Base-by-base conservation (phyloP, 169 alveolate species). In the Plasmodium billcollinsi region DNA sequence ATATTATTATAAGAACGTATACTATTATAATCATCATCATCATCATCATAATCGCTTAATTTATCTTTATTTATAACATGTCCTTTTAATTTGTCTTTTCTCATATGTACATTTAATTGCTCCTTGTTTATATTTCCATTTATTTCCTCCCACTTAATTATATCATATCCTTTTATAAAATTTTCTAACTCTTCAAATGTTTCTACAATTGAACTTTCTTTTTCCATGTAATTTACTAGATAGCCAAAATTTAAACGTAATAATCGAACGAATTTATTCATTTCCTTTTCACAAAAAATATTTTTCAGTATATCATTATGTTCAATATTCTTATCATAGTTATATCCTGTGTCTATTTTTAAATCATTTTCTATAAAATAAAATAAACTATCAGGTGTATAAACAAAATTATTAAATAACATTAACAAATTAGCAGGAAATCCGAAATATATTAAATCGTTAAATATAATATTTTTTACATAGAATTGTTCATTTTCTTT, bases 401-500 rank as follows among this genome's bases (percentile, higher is more conserved):
- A 45, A 24, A 50, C 62, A 56, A 70, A 86, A 43, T 86, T 72
- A 24, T 15, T 61, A 50, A 86, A 67, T 86, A 86, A 26, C 14
- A 59, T 20, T 58, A 86, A 21, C 66, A 86, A 63, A 9, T 45
- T 50, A 3, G 88, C 14, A 20, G 92, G 49, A 72, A 86, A 86
- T 12, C 92, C 92, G 29, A 70, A 86, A 54, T 59, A 86, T 3
- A 18, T 11, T 26, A 86, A 74, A 54, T 86, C 92, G 50, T 86
- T 72, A 54, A 65, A 86, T 71, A 86, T 73, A 18, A 72, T 61
- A 72, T 73, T 58, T 54, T 61, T 86, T 39, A 86, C 88, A 71
- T 21, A 86, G 33, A 86, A 29, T 11, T 26, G 61, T 7, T 62
- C 56, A 71, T 59, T 33, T 15, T 86, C 71, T 14, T 71, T 86